These are phyloP conservation scores for Saccharomyces hybrid DNA, from an alignment of 1,139 yeast genomes.

Conservation along the genomic window DNA sequence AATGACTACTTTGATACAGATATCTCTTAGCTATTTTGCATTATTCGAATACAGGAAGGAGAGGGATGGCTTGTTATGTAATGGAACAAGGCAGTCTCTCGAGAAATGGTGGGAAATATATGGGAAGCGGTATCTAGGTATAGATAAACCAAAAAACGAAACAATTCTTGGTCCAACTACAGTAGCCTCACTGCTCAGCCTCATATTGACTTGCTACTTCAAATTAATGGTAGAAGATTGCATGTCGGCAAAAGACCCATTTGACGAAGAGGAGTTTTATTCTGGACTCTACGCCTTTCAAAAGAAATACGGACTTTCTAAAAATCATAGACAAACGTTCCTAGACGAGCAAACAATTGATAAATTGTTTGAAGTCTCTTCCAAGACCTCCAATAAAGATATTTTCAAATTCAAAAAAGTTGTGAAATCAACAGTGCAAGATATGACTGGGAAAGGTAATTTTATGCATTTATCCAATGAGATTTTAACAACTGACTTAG, in stretches of 20 bases:
- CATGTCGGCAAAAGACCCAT: constrained; percentile 80
- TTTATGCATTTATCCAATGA: constrained; percentile 39
- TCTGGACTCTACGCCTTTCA: constrained; percentile 61
- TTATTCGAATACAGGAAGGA: constrained; percentile 51
- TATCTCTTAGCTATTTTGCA: constrained; percentile 68
- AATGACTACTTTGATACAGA: constrained; percentile 65
- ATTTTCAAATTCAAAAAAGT: constrained; percentile 57
- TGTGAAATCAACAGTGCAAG: constrained; percentile 70
- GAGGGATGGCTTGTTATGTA: constrained; percentile 81
- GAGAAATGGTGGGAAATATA: constrained; percentile 75
- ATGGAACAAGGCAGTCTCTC: constrained; percentile 65
- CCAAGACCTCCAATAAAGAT: constrained; percentile 43
- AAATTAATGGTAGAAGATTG: constrained; percentile 67
- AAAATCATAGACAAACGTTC: constrained; percentile 42
- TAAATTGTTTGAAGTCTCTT: constrained; percentile 52
- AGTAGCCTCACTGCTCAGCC: constrained; percentile 55
- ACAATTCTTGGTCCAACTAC: constrained; percentile 57
- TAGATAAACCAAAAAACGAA: constrained; percentile 35
- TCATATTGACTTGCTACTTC: constrained; percentile 57
- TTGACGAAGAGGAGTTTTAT: constrained; percentile 61
- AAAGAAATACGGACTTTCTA: constrained; percentile 48
- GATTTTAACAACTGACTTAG: constrained; percentile 46
- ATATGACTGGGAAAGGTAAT: constrained; percentile 40
- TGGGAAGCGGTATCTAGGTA: constrained; percentile 52
- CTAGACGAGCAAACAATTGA: constrained; percentile 59